phyloP scores from a whole-genome alignment of 371 early-diverging fungal species.

The Polyrhizophydium stewartii region DNA sequence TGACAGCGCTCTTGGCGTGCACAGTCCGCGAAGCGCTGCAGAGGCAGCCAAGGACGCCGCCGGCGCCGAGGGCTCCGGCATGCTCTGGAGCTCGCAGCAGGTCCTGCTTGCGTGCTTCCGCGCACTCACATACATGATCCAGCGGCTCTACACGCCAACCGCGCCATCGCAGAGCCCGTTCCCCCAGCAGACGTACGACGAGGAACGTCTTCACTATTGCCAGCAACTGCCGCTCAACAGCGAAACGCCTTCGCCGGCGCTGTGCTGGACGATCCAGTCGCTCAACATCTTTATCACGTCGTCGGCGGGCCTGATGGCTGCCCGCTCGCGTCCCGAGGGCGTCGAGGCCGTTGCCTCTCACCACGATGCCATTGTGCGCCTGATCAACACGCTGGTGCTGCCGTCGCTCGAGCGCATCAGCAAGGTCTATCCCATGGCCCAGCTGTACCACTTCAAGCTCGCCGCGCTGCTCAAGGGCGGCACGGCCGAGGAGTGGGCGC shows the following conservation, averaged over 20 bases:
- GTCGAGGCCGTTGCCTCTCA: not conserved
- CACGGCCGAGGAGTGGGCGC: not conserved
- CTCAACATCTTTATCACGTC: not conserved
- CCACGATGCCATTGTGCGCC: not conserved
- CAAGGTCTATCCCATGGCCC: slow-evolving; percentile 4
- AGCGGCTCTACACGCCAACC: slow-evolving; percentile 2
- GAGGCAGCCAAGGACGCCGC: not conserved
- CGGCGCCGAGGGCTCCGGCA: no score
- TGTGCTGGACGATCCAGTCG: slow-evolving; percentile 4
- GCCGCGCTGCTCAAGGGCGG: slow-evolving; percentile 5
- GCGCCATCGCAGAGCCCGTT: slow-evolving; percentile 2
- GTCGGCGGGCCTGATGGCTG: slow-evolving; percentile 1
- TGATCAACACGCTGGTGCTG: not conserved
- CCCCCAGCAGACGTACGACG: not conserved
- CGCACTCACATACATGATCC: slow-evolving; percentile 1
- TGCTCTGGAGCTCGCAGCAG: not conserved
- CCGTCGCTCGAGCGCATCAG: slow-evolving; percentile 6
- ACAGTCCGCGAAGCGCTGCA: no score
- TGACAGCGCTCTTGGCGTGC: not conserved
- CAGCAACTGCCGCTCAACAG: not conserved
- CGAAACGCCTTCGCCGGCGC: slow-evolving; percentile 1
- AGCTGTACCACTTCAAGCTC: slow-evolving; percentile 4
- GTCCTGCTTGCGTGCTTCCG: slow-evolving; percentile 3
- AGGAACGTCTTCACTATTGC: not conserved
- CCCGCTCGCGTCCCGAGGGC: not conserved